Base-by-base conservation (phyloP, 768 basidiomycete species). In the Boletus insuetus region DNA sequence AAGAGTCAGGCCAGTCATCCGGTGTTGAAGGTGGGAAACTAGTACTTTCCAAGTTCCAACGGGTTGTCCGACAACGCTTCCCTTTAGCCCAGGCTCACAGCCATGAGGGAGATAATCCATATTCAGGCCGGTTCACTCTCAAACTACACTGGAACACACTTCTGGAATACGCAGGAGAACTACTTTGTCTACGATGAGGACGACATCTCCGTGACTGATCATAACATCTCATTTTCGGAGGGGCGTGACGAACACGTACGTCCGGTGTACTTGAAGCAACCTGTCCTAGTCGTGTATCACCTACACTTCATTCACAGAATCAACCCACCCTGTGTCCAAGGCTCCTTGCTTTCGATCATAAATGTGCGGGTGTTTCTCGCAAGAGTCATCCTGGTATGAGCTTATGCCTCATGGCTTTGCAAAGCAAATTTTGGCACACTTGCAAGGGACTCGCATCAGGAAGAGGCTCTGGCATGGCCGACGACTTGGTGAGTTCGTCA, bases 121-220 rank as follows among this genome's bases (percentile, higher is more conserved):
- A 74, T 92, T 48, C 89, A 91, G 69, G 87, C 87, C 0, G 89
- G 89, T 52, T 67, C 75, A 34, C 63, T 81, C 42, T 78, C 89
- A 19, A 91, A 91, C 64, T 83, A 84, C 64, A 70, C 79, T 19
- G 88, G 87, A 44, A 82, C 87, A 0, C 89, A 91, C 63, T 91
- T 89, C 61, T 92, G 88, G 88, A 91, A 91, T 63, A 80, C 86
- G 1, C 89, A 91, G 68, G 85, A 89, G 67, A 78, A 70, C 58
- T 91, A 91, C 67, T 79, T 86, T 59, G 74, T 76, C 0, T 79
- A 80, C 56, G 73, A 75, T 20, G 78, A 77, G 45, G 70, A 68
- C 38, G 73, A 77, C 51, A 77, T 78, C 22, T 62, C 78, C 5
- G 53, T 75, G 32, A 71, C 82, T 37, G 75, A 81, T 53, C 74